phyloP scores from a whole-genome alignment of 73 alveolate species.

The Symbiodinium pilosum region DNA sequence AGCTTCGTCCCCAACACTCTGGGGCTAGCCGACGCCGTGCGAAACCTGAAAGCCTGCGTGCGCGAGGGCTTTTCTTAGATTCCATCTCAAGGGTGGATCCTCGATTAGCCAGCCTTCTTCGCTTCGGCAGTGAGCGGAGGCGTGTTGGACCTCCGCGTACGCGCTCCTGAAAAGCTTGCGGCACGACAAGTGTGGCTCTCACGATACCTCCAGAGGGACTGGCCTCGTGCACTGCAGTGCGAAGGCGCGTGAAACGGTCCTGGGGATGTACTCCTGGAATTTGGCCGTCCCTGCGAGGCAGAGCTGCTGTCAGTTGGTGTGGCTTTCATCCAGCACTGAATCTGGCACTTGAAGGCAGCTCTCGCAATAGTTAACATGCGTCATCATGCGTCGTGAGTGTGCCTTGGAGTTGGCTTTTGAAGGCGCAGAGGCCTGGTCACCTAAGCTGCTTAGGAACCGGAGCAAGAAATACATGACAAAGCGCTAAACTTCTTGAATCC shows the following conservation, averaged over 20 bases:
- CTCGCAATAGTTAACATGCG: no score
- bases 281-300: not conserved
- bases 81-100: no score
- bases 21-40: not conserved
- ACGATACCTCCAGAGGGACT: not conserved
- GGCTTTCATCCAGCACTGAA: no score
- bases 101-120: not conserved
- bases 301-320: no score
- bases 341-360: no score
- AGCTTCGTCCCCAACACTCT: not conserved
- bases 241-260: not conserved
- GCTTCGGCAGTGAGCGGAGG: slow-evolving; percentile 18
- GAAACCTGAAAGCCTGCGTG: not conserved
- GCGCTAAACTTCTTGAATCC: no score
- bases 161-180: not conserved
- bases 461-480: no score
- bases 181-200: not conserved
- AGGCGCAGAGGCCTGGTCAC: not conserved
- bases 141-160: not conserved
- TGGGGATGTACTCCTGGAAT: not conserved
- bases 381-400: no score
- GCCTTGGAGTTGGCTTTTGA: not conserved
- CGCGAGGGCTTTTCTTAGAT: no score
- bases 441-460: no score
- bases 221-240: slow-evolving; percentile 9